These are phyloP conservation scores for Turritis glabra DNA, from an alignment of 345 rosid species.

Conservation along the genomic window DNA sequence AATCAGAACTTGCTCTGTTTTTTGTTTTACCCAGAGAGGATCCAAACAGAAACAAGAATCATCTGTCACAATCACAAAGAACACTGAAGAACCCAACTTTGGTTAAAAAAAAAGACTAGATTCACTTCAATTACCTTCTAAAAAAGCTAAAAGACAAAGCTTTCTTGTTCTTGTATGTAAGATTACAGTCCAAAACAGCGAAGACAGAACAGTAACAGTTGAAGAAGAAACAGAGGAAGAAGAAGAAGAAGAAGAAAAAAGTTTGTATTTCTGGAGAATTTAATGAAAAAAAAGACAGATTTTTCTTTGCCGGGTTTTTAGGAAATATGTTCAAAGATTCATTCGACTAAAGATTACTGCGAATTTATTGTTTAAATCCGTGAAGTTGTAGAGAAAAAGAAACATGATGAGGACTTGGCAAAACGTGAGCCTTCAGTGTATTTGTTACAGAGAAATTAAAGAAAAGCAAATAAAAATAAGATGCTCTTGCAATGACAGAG, in stretches of 20 bases:
- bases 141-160: constrained; percentile 25
- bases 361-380: constrained; percentile 29
- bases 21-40: constrained; percentile 4
- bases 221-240: constrained; percentile 11
- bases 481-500: constrained; percentile 26
- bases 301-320: constrained; percentile 10
- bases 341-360: constrained; percentile 19
- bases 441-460: background rate
- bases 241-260: constrained; percentile 5
- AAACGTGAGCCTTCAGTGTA: constrained; percentile 24
- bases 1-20: background rate
- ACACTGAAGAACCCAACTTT: constrained; percentile 8
- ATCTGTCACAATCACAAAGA: constrained; percentile 30
- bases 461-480: background rate
- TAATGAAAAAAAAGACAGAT: background rate
- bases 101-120: background rate
- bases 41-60: constrained; percentile 13
- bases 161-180: constrained; percentile 19
- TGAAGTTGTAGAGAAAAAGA: constrained; percentile 5
- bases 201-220: constrained; percentile 10
- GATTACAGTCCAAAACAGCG: background rate
- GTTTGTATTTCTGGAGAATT: background rate
- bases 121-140: constrained; percentile 26
- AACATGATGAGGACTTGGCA: constrained; percentile 6
- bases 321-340: constrained; percentile 5